A percentile compares a stretch with the other conserved stretches of the same genome.
Evolutionary conservation across 2,329 filamentous ascomycete genomes (phyloP).

Genomic region (Fusarium dlaminii): DNA sequence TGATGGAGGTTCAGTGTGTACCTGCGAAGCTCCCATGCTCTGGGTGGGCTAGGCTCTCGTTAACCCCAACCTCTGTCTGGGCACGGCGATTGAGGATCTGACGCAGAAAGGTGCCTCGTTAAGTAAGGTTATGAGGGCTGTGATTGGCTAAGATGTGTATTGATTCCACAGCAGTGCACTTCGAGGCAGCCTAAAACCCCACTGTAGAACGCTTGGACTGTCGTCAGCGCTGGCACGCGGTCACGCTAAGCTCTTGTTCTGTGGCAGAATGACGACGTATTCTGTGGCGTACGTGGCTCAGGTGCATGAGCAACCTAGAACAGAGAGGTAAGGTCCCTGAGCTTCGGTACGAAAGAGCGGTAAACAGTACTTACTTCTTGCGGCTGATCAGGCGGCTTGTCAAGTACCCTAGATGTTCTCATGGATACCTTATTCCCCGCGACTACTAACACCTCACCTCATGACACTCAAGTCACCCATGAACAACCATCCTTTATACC

Average conservation of each 20-base stretch:
- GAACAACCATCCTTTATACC: constrained; percentile 30
- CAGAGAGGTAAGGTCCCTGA: not conserved
- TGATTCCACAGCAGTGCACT: constrained; percentile 31
- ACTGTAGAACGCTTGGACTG: constrained; percentile 8
- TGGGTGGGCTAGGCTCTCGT: constrained; percentile 23
- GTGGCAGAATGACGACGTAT: constrained; percentile 35
- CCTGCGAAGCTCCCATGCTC: constrained; percentile 11
- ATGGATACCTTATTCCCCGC: constrained; percentile 32
- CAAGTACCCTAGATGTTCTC: constrained; percentile 9
- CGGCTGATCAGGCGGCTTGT: not conserved
- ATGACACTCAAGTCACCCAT: constrained; percentile 24
- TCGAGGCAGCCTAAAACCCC: constrained; percentile 22
- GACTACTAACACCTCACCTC: constrained; percentile 30
- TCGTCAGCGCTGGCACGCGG: constrained; percentile 30
- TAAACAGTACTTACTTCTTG: constrained; percentile 6
- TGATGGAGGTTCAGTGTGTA: constrained; percentile 29
- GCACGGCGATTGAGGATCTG: constrained; percentile 27
- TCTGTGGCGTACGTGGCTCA: constrained; percentile 43
- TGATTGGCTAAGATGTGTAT: constrained; percentile 19
- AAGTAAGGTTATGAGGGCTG: constrained; percentile 30
- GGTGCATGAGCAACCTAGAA: constrained; percentile 10
- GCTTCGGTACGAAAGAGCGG: constrained; percentile 9
- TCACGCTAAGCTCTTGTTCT: constrained; percentile 17
- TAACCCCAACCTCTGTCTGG: constrained; percentile 39
- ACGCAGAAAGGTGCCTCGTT: constrained; percentile 32